Evolutionary conservation across 2,329 filamentous ascomycete genomes (phyloP).

Genomic region (Colletotrichum trifolii): DNA sequence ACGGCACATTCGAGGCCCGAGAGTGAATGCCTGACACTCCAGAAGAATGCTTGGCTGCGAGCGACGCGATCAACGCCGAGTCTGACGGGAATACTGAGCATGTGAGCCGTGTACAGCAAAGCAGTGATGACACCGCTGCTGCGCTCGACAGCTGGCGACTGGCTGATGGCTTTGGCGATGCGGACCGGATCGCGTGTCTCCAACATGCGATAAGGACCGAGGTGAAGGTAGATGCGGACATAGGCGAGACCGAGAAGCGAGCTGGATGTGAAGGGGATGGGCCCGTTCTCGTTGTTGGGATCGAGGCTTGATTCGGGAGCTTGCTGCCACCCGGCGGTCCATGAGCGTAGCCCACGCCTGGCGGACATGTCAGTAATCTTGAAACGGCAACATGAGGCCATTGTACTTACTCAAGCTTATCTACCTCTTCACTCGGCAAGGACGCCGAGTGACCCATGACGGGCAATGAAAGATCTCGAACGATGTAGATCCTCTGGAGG

Average conservation of each 20-base stretch:
- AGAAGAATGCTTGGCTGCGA: conserved; percentile 65
- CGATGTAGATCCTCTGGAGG: conserved; percentile 51
- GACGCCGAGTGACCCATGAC: conserved; percentile 46
- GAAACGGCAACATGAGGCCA: neutral
- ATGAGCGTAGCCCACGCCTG: conserved; percentile 49
- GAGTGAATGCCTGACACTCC: conserved; percentile 67
- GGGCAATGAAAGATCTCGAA: conserved; percentile 49
- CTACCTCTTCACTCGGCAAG: conserved; percentile 48
- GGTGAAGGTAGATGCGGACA: conserved; percentile 56
- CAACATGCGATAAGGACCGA: conserved; percentile 55
- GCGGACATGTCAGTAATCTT: neutral
- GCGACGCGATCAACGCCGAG: conserved; percentile 65
- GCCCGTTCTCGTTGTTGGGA: conserved; percentile 53
- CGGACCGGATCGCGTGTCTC: conserved; percentile 54
- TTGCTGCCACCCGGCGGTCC: conserved; percentile 53
- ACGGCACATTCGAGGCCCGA: conserved; percentile 66
- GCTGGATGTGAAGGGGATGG: conserved; percentile 57
- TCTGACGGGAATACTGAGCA: conserved; percentile 65
- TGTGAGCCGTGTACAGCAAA: conserved; percentile 64
- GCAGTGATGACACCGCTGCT: conserved; percentile 61
- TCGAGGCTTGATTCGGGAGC: conserved; percentile 52
- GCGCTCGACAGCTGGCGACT: conserved; percentile 54
- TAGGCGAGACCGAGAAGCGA: conserved; percentile 59
- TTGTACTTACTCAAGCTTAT: conserved; percentile 47
- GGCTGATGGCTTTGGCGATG: conserved; percentile 52